Evolutionary conservation across 352 stramenopile genomes (phyloP).

Genomic region (Globisporangium radiosum): DNA sequence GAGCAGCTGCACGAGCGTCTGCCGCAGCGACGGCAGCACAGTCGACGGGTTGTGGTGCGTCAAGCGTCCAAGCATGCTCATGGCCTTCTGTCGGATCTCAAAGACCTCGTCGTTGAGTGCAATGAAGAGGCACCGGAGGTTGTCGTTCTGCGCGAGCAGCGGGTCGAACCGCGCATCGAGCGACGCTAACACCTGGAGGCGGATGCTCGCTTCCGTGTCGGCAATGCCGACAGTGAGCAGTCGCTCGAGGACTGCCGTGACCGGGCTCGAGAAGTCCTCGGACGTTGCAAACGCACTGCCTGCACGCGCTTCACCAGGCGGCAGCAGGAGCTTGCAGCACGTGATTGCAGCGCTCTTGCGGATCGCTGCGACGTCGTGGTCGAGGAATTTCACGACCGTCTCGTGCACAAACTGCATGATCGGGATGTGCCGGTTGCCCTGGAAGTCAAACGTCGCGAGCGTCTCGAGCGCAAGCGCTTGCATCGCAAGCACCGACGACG

Average conservation of each 20-base stretch:
- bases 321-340: conserved; percentile 80
- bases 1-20: conserved; percentile 83
- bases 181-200: conserved; percentile 70
- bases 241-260: conserved; percentile 72
- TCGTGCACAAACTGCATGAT: conserved; percentile 88
- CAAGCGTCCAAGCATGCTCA: conserved; percentile 82
- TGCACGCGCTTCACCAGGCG: conserved; percentile 52
- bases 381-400: conserved; percentile 83
- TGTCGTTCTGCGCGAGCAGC: conserved; percentile 74
- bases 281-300: conserved; percentile 43
- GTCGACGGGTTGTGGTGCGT: conserved; percentile 81
- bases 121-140: conserved; percentile 82
- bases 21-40: conserved; percentile 72
- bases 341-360: conserved; percentile 84
- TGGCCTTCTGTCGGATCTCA: conserved; percentile 83
- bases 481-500: conserved; percentile 62
- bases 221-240: conserved; percentile 82
- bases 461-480: conserved; percentile 82
- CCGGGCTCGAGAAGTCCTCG: conserved; percentile 64
- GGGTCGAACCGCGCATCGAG: conserved; percentile 80
- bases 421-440: conserved; percentile 76
- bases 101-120: conserved; percentile 84
- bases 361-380: conserved; percentile 79
- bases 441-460: conserved; percentile 82
- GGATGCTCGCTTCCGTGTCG: conserved; percentile 82